phyloP scores from a whole-genome alignment of 1,284 basidiomycete species.

The Rhodotorula glutinis region DNA sequence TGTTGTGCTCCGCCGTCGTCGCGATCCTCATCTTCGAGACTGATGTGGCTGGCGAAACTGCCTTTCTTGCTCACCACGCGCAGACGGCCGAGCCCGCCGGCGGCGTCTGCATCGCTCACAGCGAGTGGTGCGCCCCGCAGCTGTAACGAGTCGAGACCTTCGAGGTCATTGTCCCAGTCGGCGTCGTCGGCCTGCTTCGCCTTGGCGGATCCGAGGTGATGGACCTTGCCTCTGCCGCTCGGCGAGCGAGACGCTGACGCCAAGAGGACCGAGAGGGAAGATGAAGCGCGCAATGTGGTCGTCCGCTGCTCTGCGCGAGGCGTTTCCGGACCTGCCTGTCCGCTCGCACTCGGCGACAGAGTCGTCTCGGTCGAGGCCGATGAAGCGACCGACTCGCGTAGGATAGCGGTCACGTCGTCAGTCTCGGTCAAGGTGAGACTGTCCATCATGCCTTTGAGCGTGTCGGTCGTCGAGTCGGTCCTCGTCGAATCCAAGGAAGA shows the following conservation, averaged over 20 bases:
- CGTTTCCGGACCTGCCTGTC: not conserved
- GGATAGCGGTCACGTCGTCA: not conserved
- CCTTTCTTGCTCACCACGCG: slow-evolving; percentile 46
- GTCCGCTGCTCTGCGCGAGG: not conserved
- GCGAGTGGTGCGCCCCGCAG: slow-evolving; percentile 12
- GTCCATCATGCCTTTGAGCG: slow-evolving; percentile 9
- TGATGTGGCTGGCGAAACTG: slow-evolving; percentile 61
- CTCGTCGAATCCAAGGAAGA: slow-evolving; percentile 17
- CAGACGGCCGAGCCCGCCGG: not conserved
- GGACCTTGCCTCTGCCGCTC: slow-evolving; percentile 7
- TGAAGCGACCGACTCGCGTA: not conserved
- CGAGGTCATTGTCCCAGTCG: slow-evolving; percentile 46
- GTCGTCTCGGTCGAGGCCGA: too few relatives aligned
- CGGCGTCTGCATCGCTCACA: not conserved
- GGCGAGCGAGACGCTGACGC: not conserved
- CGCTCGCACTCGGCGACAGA: not conserved
- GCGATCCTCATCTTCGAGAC: slow-evolving; percentile 60
- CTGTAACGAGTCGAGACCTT: slow-evolving; percentile 13
- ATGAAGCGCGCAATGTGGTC: slow-evolving; percentile 13
- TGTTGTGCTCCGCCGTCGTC: slow-evolving; percentile 54
- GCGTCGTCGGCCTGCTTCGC: slow-evolving; percentile 32
- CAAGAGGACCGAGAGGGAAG: slow-evolving; percentile 19
- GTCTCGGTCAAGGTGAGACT: slow-evolving; percentile 15
- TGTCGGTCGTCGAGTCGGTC: slow-evolving; percentile 11
- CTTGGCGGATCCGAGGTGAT: slow-evolving; percentile 29